Evolutionary conservation across 2,329 filamentous ascomycete species (phyloP).

Genomic region (Teratosphaeria destructans): DNA sequence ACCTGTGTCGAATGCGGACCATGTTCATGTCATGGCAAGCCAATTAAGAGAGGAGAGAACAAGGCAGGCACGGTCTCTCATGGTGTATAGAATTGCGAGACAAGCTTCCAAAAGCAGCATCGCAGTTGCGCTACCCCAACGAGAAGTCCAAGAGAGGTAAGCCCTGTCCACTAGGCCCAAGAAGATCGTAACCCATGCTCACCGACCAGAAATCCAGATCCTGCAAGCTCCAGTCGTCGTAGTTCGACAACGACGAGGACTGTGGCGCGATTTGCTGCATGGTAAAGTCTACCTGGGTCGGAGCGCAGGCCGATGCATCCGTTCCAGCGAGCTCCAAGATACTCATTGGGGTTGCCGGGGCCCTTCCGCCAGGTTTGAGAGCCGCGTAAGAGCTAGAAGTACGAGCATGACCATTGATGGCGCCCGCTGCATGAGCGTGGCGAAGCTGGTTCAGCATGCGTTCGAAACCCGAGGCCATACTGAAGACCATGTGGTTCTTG

Average conservation of each 20-base stretch:
- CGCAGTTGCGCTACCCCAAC: background rate
- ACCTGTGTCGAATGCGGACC: too few species aligned
- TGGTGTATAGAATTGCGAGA: too few species aligned
- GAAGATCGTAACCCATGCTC: slow-evolving; percentile 8
- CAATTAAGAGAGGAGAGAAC: too few species aligned
- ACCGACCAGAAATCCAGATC: slow-evolving; percentile 8
- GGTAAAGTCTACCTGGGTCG: background rate
- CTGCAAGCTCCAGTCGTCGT: slow-evolving; percentile 6
- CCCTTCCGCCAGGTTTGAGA: background rate
- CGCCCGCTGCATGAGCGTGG: background rate
- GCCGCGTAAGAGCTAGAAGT: background rate
- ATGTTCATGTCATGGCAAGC: too few species aligned
- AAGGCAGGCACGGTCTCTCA: too few species aligned
- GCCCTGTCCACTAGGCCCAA: slow-evolving; percentile 4
- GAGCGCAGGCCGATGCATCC: background rate
- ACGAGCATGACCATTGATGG: background rate
- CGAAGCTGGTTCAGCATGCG: slow-evolving; percentile 7
- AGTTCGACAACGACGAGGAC: background rate
- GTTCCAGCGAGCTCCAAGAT: background rate
- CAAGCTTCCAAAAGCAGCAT: too few species aligned
- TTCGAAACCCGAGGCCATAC: slow-evolving; percentile 10
- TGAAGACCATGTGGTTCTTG: slow-evolving; percentile 9
- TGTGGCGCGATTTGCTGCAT: background rate
- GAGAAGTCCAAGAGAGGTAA: background rate
- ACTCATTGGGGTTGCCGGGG: background rate